Evolutionary conservation across 768 basidiomycete genomes (phyloP), one percentile per base, ranked within the genome.

Genomic region (Lactifluus subvellereus): DNA sequence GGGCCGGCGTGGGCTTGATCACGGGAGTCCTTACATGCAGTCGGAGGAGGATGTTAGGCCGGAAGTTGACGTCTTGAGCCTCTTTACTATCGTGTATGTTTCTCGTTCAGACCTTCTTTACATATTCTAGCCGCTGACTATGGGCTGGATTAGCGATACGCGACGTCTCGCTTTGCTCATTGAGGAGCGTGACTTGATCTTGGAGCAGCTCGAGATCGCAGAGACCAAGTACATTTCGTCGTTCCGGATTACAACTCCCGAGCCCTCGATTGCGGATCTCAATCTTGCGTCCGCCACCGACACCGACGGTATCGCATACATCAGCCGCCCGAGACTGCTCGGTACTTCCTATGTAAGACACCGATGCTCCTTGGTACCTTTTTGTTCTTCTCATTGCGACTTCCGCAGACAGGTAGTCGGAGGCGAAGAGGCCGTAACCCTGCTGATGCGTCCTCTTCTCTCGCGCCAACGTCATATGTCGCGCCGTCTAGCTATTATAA

Each of bases 401-500:
- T 30, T 55, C 11, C 51, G 16, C 69, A 79, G 71, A 69, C 70
- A 52, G 74, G 72, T 27, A 77, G 80, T 51, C 74, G 77, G 27
- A 78, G 82, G 32, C 80, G 82, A 33, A 77, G 81, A 42, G 71
- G 79, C 49, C 68, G 76, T 16, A 87, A 87, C 67, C 83, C 84
- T n/a, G 85, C 86, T 2, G 82, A 78, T 66, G 86, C 80, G 0
- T 78, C 84, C 4, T 85, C 86, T 6, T 87, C 86, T n/a, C 79
- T 86, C 16, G 80, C 87, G 1, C 89, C 89, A 4, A 86, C 86
- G 18, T 87, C 87, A 6, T 92, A 90, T 69, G 84, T 91, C 9
- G 88, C 87, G 5, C 89, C 89, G 7, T 88, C 86, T 6, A 82
- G 85, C 59, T 92, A 87, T 71, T 92, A 92, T 76, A 86, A 87